Evolutionary conservation across 805 yeast genomes (phyloP).

Genomic region (Barnettozyma botsteinii): DNA sequence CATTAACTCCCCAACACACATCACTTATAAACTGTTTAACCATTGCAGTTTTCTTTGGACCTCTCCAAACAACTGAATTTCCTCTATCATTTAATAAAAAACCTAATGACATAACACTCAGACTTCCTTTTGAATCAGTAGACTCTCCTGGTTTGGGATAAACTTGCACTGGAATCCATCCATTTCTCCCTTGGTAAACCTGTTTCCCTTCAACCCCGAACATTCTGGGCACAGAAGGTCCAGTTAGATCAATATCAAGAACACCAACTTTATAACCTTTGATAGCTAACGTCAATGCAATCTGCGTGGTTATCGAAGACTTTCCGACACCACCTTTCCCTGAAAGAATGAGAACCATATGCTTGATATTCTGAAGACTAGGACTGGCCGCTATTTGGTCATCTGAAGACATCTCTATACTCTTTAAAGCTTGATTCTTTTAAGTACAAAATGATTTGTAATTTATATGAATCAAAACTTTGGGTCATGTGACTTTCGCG

Average conservation of each 20-base stretch:
- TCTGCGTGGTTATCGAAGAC: conserved; percentile 90
- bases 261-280: conserved; percentile 86
- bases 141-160: conserved; percentile 27
- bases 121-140: conserved; percentile 15
- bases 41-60: conserved; percentile 98
- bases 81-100: conserved; percentile 80
- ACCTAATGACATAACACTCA: conserved; percentile 76
- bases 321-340: conserved; percentile 99
- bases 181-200: conserved; percentile 72
- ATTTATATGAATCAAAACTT: conserved; percentile 14
- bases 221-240: conserved; percentile 95
- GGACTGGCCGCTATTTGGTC: neutral
- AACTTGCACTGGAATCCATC: conserved; percentile 84
- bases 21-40: conserved; percentile 87
- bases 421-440: neutral
- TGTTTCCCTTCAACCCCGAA: conserved; percentile 80
- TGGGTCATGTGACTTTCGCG: too few species aligned
- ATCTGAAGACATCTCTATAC: neutral
- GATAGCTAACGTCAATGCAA: conserved; percentile 72
- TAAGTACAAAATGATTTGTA: too few species aligned
- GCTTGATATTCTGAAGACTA: conserved; percentile 49
- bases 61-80: conserved; percentile 94
- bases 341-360: conserved; percentile 75
- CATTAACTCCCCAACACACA: conserved; percentile 74
- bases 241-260: conserved; percentile 90